Evolutionary conservation across 768 basidiomycete species (phyloP).

Genomic region (Coprinopsis cinerea): DNA sequence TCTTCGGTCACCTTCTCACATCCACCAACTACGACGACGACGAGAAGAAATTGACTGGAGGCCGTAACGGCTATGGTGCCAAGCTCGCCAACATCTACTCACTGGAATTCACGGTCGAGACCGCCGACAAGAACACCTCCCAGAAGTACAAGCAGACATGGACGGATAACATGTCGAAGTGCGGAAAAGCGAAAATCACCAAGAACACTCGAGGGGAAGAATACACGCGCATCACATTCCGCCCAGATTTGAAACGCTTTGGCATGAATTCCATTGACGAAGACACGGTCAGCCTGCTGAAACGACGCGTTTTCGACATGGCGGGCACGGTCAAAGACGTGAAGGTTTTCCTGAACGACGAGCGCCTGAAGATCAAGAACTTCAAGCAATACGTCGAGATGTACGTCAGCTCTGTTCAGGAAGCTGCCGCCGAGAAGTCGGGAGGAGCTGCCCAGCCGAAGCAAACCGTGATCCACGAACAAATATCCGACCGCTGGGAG

Average conservation of each 20-base stretch:
- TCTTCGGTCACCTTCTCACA: conserved; percentile 92
- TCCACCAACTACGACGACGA: conserved; percentile 98
- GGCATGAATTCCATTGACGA: conserved; percentile 89
- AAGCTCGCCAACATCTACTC: conserved; percentile 99
- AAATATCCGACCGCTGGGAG: conserved; percentile 83
- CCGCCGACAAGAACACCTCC: conserved; percentile 77
- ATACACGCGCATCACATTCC: conserved; percentile 90
- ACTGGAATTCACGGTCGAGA: conserved; percentile 91
- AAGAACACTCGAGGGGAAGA: conserved; percentile 85
- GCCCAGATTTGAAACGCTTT: conserved; percentile 87
- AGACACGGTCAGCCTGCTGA: conserved; percentile 82
- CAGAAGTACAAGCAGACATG: conserved; percentile 97
- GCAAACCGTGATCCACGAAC: conserved; percentile 77
- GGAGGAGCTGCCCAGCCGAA: conserved; percentile 79
- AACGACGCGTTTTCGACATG: conserved; percentile 94
- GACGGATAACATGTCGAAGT: conserved; percentile 88
- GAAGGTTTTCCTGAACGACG: conserved; percentile 91
- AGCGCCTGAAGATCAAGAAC: conserved; percentile 85
- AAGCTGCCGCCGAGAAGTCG: conserved; percentile 59
- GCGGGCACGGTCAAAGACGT: conserved; percentile 91
- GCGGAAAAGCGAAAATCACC: conserved; percentile 88
- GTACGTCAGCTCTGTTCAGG: conserved; percentile 76
- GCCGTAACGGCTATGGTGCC: conserved; percentile 97
- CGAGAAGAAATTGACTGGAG: conserved; percentile 97
- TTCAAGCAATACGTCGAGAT: conserved; percentile 98